Evolutionary conservation across 352 stramenopile species (phyloP).

Genomic region (Phytophthora hibernalis): DNA sequence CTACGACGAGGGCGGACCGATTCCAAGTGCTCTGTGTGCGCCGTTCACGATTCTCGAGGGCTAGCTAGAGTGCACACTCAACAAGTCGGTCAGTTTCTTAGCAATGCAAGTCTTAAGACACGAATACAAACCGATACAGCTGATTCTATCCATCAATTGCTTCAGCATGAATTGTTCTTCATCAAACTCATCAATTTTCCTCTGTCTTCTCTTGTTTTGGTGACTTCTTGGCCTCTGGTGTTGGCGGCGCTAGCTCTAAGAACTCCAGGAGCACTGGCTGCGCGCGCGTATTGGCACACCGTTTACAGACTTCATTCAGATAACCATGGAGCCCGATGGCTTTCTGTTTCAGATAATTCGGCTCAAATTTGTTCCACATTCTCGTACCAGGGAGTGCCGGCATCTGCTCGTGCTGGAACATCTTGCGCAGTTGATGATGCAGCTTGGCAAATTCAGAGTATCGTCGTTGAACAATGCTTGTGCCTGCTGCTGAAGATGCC

Average conservation of each 20-base stretch:
- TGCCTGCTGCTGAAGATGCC: conserved; percentile 65
- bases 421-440: conserved; percentile 76
- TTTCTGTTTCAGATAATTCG: conserved; percentile 84
- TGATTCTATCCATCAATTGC: conserved; percentile 21
- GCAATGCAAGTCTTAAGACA: not conserved
- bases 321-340: conserved; percentile 75
- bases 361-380: conserved; percentile 89
- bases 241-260: conserved; percentile 49
- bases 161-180: conserved; percentile 3
- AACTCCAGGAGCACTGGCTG: conserved; percentile 74
- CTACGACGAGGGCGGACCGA: conserved; percentile 36
- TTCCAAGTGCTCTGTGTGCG: conserved; percentile 51
- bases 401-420: conserved; percentile 83
- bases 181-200: conserved; percentile 10
- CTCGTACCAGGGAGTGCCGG: conserved; percentile 70
- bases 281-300: conserved; percentile 74
- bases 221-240: conserved; percentile 10
- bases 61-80: conserved; percentile 16
- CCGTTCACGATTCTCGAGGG: conserved; percentile 50
- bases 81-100: conserved; percentile 18
- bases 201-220: conserved; percentile 19
- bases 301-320: conserved; percentile 75
- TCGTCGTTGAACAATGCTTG: conserved; percentile 74
- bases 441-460: conserved; percentile 85
- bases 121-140: conserved; percentile 20